Evolutionary conservation across 2,329 filamentous ascomycete species (phyloP), one percentile per base, ranked within the genome.

Genomic region (Alternaria sp.): DNA sequence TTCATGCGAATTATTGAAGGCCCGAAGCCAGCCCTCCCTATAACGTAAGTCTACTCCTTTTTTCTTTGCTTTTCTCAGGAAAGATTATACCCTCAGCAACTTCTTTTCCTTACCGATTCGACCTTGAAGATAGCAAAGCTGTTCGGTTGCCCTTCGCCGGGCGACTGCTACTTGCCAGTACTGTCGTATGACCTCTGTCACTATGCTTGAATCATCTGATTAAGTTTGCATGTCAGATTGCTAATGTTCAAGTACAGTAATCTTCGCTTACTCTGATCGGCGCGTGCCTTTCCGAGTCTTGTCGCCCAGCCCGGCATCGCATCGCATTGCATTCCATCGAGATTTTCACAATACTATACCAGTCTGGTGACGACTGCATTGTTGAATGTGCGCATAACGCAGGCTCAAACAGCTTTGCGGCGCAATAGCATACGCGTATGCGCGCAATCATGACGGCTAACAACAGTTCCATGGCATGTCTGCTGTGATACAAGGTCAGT

Each of bases 131-230:
- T 89, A 83, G 69, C 77, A 82, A 83, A 84, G 86, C 86, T 90
- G 83, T 86, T 66, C 89, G 89, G 88, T 83, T 76, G 81, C 81
- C 81, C 81, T 79, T 83, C 82, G 82, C 85, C 84, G 83, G 84
- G 79, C 76, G 85, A 88, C 89, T 92, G 91, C 90, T 93, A 93
- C 91, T 93, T 91, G 91, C 91, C 91, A 94, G 91, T 93, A 93
- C 89, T 81, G 83, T 86, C 88, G 88, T 91, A 91, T 93, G 91
- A 93, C 81, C 68, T 68, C 68, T 63, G 48, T 47, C 39, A 52
- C 34, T 30, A n/a, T 16, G 7, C 28, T 22, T n/a, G 22, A 54
- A 28, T 20, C 5, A 54, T 43, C 49, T 54, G 30, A 32, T 36
- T 43, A 22, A 28, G 24, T 53, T 44, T 42, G 24, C 41, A 28